A percentile compares a stretch with the other conserved stretches of the same genome.
Evolutionary conservation across 768 basidiomycete species (phyloP).

Genomic region (Boletus rex-veris): DNA sequence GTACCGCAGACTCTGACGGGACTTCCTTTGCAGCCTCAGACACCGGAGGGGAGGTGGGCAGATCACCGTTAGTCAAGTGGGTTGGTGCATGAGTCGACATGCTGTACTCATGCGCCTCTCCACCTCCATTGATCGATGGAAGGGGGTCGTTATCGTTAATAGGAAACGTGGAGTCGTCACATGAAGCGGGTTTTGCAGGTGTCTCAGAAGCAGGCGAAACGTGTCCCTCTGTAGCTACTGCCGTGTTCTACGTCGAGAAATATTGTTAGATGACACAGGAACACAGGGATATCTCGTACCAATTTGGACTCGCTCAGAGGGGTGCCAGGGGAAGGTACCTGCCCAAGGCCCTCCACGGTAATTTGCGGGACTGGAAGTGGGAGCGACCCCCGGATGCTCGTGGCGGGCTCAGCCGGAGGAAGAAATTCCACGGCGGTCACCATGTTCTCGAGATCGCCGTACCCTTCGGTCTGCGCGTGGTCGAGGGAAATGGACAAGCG

Average conservation of each 20-base stretch:
- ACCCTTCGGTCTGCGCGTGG: background rate
- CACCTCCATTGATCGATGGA: conserved; percentile 9
- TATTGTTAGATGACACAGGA: background rate
- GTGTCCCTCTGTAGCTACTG: conserved; percentile 19
- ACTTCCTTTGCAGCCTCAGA: background rate
- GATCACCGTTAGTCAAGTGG: conserved; percentile 1
- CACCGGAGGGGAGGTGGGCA: background rate
- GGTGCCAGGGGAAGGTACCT: conserved; percentile 33
- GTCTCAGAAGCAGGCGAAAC: conserved; percentile 4
- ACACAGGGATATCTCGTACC: conserved; percentile 7
- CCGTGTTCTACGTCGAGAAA: conserved; percentile 17
- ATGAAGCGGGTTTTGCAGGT: background rate
- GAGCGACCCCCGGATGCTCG: conserved; percentile 2
- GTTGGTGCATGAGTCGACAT: conserved; percentile 23
- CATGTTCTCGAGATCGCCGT: conserved; percentile 21
- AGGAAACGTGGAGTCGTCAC: conserved; percentile 33
- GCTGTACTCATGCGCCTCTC: conserved; percentile 4
- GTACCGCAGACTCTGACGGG: background rate
- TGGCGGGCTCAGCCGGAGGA: conserved; percentile 8
- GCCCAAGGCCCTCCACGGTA: conserved; percentile 6
- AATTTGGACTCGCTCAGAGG: conserved; percentile 22
- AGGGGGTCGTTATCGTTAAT: conserved; percentile 35
- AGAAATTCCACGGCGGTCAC: conserved; percentile 26
- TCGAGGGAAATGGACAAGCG: conserved; percentile 16
- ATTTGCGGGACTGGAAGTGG: conserved; percentile 21